Evolutionary conservation across 2,329 filamentous ascomycete genomes (phyloP).

Genomic region (Cyanodermella asteris): DNA sequence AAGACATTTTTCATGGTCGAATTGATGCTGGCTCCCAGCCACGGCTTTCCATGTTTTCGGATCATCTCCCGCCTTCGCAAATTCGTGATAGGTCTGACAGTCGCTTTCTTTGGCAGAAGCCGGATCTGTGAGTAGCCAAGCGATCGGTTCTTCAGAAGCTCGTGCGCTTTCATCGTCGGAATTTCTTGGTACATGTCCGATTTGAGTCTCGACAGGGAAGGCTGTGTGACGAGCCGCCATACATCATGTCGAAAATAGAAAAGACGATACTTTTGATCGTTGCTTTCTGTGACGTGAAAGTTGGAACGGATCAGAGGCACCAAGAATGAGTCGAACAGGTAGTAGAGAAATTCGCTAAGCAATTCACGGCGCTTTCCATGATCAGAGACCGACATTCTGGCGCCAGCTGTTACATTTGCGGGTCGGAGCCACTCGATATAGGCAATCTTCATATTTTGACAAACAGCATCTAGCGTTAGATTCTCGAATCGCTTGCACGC

Average conservation of each 20-base stretch:
- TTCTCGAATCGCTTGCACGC: slow-evolving; percentile 59
- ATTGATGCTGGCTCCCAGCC: slow-evolving; percentile 46
- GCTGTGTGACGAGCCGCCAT: slow-evolving; percentile 58
- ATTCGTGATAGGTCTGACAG: slow-evolving; percentile 73
- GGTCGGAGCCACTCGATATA: slow-evolving; percentile 52
- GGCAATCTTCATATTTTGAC: slow-evolving; percentile 50
- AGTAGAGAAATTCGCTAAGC: slow-evolving; percentile 72
- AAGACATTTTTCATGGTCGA: slow-evolving; percentile 50
- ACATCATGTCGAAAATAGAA: slow-evolving; percentile 93
- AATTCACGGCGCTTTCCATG: slow-evolving; percentile 55
- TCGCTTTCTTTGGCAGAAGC: slow-evolving; percentile 56
- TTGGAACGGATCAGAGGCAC: slow-evolving; percentile 70
- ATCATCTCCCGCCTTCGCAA: slow-evolving; percentile 42
- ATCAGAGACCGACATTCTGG: slow-evolving; percentile 49
- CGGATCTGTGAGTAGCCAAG: slow-evolving; percentile 63
- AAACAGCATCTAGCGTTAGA: slow-evolving; percentile 55
- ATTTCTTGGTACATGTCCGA: slow-evolving; percentile 60
- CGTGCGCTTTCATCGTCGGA: slow-evolving; percentile 30
- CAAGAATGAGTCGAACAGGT: slow-evolving; percentile 73
- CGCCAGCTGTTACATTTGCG: slow-evolving; percentile 19
- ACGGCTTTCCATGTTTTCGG: slow-evolving; percentile 27
- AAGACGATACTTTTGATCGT: slow-evolving; percentile 51
- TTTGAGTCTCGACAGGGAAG: slow-evolving; percentile 47
- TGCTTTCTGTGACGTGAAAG: slow-evolving; percentile 90
- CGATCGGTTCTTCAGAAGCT: slow-evolving; percentile 35